These are phyloP conservation scores for Lepraria neglecta DNA, from an alignment of 495 filamentous ascomycete genomes.

Conservation along the genomic window DNA sequence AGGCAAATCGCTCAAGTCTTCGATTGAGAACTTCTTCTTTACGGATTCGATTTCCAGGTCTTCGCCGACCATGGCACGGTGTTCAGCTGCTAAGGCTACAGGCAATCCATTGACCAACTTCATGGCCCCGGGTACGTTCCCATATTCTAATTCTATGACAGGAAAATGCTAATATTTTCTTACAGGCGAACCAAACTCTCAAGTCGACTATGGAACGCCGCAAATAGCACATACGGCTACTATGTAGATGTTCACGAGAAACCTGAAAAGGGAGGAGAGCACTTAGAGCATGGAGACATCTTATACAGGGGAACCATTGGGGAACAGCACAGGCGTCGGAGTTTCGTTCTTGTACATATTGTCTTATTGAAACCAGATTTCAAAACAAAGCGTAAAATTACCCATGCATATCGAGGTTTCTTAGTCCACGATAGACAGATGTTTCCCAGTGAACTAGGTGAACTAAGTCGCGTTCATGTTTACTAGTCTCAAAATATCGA, in stretches of 20 bases:
- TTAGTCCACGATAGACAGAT: no score
- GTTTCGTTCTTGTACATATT: no score
- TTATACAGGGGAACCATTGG: not conserved
- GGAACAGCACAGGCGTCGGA: not conserved
- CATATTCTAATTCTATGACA: no score
- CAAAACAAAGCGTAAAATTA: no score
- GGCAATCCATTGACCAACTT: slow-evolving; percentile 55
- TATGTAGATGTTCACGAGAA: slow-evolving; percentile 7
- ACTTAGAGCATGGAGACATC: no score
- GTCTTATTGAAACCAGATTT: no score
- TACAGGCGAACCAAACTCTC: slow-evolving; percentile 46
- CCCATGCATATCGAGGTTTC: no score
- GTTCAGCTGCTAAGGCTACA: slow-evolving; percentile 72
- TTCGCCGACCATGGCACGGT: slow-evolving; percentile 95
- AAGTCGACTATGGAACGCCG: slow-evolving; percentile 22
- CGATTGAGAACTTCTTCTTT: slow-evolving; percentile 94
- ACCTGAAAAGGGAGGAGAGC: not conserved
- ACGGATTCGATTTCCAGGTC: slow-evolving; percentile 93
- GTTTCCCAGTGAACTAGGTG: no score
- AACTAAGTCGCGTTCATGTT: no score
- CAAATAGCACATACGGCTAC: slow-evolving; percentile 13
- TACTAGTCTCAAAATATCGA: no score
- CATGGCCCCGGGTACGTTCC: no score
- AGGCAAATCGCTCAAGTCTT: slow-evolving; percentile 64
- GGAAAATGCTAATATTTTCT: not conserved